phyloP scores from a whole-genome alignment of 148 eudicot species.

The Diospyros kaki region DNA sequence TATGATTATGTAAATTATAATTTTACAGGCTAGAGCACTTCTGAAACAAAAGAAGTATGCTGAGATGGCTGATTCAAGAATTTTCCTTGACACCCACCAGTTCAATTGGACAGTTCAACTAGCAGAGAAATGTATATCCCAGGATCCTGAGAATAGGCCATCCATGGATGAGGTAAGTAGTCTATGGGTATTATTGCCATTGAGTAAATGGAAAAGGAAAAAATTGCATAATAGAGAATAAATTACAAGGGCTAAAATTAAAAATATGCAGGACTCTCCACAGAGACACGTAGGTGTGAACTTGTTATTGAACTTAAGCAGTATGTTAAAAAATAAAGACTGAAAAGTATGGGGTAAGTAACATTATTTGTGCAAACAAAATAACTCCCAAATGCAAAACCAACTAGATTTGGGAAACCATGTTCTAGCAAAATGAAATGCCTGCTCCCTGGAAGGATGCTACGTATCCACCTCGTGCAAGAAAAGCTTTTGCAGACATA shows the following conservation, averaged over 20 bases:
- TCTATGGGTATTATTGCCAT: too few species aligned
- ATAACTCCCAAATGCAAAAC: background rate
- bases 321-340: background rate
- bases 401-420: background rate
- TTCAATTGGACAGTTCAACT: constrained; percentile 26
- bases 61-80: constrained; percentile 20
- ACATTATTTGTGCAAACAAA: background rate
- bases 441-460: background rate
- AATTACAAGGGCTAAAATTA: too few species aligned
- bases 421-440: background rate
- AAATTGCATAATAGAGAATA: too few species aligned
- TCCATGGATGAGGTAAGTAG: constrained; percentile 24
- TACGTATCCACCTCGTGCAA: background rate
- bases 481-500: background rate
- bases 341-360: background rate
- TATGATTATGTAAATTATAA: background rate
- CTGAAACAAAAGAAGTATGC: constrained; percentile 20
- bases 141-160: constrained; percentile 22
- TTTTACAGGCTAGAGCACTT: constrained; percentile 31
- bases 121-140: constrained; percentile 23
- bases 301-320: too few species aligned
- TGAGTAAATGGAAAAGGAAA: too few species aligned
- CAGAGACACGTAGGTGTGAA: too few species aligned
- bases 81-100: constrained; percentile 22
- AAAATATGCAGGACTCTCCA: too few species aligned